Percentiles rank a stretch among this genome's conserved stretches.
These are phyloP conservation scores for Escovopsis sp. DNA, from an alignment of 2,329 filamentous ascomycete genomes.

Conservation along the genomic window DNA sequence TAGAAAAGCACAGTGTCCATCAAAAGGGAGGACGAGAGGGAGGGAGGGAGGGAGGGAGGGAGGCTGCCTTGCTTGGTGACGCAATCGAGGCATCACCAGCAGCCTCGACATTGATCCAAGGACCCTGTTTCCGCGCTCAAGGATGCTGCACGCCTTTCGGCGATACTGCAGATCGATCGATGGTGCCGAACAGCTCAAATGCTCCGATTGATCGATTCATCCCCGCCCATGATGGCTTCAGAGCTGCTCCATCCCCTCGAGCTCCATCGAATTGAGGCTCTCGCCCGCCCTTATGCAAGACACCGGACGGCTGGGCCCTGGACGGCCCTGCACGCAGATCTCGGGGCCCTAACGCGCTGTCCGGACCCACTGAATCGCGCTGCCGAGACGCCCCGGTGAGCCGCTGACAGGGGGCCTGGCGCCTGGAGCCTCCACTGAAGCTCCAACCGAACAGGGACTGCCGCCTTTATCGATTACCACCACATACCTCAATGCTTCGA, in stretches of 20 bases:
- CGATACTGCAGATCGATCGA: too few relatives aligned
- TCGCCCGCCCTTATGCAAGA: neutral
- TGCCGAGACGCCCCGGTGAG: neutral
- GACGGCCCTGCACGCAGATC: neutral
- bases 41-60: too few relatives aligned
- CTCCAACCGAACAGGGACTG: too few relatives aligned
- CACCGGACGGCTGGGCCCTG: neutral
- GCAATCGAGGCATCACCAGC: conserved; percentile 8
- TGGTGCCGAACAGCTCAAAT: too few relatives aligned
- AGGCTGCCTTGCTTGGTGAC: conserved; percentile 5
- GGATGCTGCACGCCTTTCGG: neutral
- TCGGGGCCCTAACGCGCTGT: neutral
- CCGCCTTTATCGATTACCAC: too few relatives aligned
- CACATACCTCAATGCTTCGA: too few relatives aligned
- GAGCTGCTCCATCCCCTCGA: neutral
- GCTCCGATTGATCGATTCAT: too few relatives aligned
- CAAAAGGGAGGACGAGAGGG: too few relatives aligned
- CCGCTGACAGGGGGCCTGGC: neutral
- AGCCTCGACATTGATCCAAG: neutral
- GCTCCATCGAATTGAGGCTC: neutral
- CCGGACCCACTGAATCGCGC: neutral
- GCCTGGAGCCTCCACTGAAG: too few relatives aligned
- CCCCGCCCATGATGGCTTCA: too few relatives aligned
- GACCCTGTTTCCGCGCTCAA: conserved; percentile 5
- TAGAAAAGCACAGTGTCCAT: too few relatives aligned